Evolutionary conservation across 2,329 filamentous ascomycete genomes (phyloP).

Genomic region (Blastomyces gilchristii): DNA sequence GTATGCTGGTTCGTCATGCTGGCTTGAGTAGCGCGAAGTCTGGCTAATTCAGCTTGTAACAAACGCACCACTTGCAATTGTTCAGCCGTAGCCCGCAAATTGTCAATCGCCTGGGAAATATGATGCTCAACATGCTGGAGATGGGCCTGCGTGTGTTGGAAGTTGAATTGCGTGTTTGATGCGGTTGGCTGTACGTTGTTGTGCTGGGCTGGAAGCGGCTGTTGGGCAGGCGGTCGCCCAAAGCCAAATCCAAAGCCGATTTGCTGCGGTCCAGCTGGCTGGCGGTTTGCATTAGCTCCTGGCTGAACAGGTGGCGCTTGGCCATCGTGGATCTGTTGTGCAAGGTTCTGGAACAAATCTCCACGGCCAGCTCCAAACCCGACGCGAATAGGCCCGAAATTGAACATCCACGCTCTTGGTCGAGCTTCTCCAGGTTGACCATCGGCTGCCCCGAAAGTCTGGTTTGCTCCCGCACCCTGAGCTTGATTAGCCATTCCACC

Average conservation of each 20-base stretch:
- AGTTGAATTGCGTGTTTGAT: conserved; percentile 12
- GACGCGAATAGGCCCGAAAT: conserved; percentile 63
- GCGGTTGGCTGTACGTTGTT: conserved; percentile 10
- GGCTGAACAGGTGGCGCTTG: conserved; percentile 31
- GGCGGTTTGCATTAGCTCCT: conserved; percentile 19
- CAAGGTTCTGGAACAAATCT: conserved; percentile 55
- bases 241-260: conserved; percentile 36
- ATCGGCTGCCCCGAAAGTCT: conserved; percentile 26
- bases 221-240: conserved; percentile 23
- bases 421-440: conserved; percentile 28
- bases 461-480: conserved; percentile 21
- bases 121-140: conserved; percentile 58
- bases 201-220: conserved; percentile 13
- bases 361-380: conserved; percentile 55
- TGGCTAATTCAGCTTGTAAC: conserved; percentile 56
- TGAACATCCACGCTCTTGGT: conserved; percentile 52
- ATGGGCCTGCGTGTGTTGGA: conserved; percentile 43
- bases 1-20: conserved; percentile 13
- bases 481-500: conserved; percentile 13
- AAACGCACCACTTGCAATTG: conserved; percentile 60
- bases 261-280: conserved; percentile 24
- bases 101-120: conserved; percentile 56
- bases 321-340: conserved; percentile 49
- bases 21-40: conserved; percentile 47
- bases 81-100: conserved; percentile 52